Conservation (phyloP, 2,329 filamentous ascomycete genomes). For the Fonsecaea nubica region DNA sequence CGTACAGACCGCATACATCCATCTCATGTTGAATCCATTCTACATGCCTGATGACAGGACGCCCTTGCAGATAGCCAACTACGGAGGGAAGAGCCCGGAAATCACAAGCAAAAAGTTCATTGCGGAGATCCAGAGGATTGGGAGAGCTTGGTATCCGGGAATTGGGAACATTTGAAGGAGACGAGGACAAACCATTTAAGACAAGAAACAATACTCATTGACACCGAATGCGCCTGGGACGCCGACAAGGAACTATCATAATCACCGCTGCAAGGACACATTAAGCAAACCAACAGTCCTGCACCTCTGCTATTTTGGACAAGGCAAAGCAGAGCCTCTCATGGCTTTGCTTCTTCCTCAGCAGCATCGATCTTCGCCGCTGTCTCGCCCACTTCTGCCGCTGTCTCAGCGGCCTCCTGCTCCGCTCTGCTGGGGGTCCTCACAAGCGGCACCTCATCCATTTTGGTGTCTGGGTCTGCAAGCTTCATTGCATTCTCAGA, state of each 20-base stretch:
- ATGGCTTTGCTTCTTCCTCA: constrained; percentile 22
- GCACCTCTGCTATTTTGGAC: neutral
- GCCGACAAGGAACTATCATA: neutral
- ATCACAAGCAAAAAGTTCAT: constrained; percentile 84
- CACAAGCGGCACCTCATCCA: constrained; percentile 36
- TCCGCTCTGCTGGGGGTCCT: constrained; percentile 34
- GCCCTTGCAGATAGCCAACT: constrained; percentile 60
- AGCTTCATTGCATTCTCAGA: constrained; percentile 30
- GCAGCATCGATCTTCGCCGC: constrained; percentile 35
- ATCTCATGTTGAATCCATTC: constrained; percentile 90
- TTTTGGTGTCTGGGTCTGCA: constrained; percentile 33
- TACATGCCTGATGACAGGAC: constrained; percentile 86
- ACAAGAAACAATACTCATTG: neutral
- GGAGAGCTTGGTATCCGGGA: constrained; percentile 81
- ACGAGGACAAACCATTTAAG: neutral
- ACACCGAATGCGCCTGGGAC: neutral
- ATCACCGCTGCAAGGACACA: neutral
- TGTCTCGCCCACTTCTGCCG: constrained; percentile 36
- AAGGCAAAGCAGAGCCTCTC: neutral
- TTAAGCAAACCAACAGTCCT: neutral
- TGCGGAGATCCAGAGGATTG: constrained; percentile 83
- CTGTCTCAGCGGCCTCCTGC: constrained; percentile 34
- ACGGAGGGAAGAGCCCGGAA: constrained; percentile 59
- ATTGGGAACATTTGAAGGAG: constrained; percentile 48
- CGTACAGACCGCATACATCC: constrained; percentile 90